Conservation (phyloP, 108 stramenopile genomes). For the Parietichytrium sp. region DNA sequence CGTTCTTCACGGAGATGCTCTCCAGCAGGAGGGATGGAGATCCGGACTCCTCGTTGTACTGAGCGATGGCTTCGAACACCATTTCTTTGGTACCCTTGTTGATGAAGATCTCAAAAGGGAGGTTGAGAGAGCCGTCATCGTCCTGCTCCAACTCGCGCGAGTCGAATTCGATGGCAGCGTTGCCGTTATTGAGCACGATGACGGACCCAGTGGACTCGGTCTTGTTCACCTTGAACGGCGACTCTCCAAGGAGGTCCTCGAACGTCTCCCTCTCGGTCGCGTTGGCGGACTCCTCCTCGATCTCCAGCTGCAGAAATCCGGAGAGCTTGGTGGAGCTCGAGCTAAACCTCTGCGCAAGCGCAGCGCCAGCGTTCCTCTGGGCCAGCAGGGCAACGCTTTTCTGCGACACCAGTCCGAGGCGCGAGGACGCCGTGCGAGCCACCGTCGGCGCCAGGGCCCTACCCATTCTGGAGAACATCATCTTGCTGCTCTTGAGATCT, state of each 20-base stretch:
- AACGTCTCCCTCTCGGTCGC: neutral
- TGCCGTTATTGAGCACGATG: neutral
- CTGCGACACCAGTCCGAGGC: too few species aligned
- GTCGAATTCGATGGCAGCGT: slow-evolving; percentile 10
- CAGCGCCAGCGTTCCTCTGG: too few species aligned
- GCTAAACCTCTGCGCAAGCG: neutral
- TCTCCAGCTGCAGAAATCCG: slow-evolving; percentile 1
- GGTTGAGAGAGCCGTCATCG: neutral
- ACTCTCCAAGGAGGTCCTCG: neutral
- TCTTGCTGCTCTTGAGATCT: too few species aligned
- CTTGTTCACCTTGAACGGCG: neutral
- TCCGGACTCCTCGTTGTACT: neutral
- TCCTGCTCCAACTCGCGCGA: neutral
- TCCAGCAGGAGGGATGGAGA: neutral
- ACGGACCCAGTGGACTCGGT: neutral
- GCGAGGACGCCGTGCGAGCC: too few species aligned
- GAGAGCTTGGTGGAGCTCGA: neutral
- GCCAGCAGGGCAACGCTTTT: too few species aligned
- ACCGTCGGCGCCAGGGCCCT: too few species aligned
- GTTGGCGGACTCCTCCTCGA: neutral
- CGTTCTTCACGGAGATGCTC: neutral
- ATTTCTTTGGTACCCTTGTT: slow-evolving; percentile 6
- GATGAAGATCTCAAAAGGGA: slow-evolving; percentile 32
- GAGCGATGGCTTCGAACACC: slow-evolving; percentile 24
- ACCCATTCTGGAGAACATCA: too few species aligned